Evolutionary conservation across 352 stramenopile genomes (phyloP), one percentile per base, ranked within the genome.

Genomic region (Globisporangium cylindrosporum): DNA sequence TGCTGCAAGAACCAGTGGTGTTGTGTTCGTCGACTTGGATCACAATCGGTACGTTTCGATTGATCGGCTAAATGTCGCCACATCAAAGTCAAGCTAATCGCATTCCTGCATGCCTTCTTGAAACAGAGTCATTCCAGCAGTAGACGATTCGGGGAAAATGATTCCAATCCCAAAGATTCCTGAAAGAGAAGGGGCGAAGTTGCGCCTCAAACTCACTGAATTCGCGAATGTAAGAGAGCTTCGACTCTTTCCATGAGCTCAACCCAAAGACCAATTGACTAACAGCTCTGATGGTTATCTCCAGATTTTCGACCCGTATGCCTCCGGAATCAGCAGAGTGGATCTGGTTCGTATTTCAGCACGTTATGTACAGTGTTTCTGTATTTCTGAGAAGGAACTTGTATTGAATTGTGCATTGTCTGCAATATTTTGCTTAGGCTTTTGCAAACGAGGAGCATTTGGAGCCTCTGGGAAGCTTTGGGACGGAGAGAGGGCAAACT

Each of bases 21-120:
- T 98, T 7, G 82, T 98, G 5, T 98, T 98, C 58, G 92, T 99
- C 1, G 94, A 99, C 81, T 70, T 99, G 15, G 95, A 99, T 71
- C 83, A 94, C 58, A 97, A 98, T 66, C 77, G 84, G 83, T 91
- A 70, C 24, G 66, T 69, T 8, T 14, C 15, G 9, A 9, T 49
- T 3, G 18, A 12, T 22, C 18, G 18, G 2, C 18, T 51, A 22
- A n/a, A 12, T 12, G 18, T 51, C 43, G 2, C 43, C 43, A 3
- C 2, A 24, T 51, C 1, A 4, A 12, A 36, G n/a, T 22, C 20
- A 3, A 20, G 46, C 62, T 61, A 20, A 57, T 20, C 20, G 9
- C n/a, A 41, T 24, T 4, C 12, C 55, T 64, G 34, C 18, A n/a
- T 49, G 32, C 32, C 20, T 56, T 27, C 49, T 20, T 56, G 43